phyloP scores from a whole-genome alignment of 2,329 filamentous ascomycete genomes.

The Trichoderma sp. region DNA sequence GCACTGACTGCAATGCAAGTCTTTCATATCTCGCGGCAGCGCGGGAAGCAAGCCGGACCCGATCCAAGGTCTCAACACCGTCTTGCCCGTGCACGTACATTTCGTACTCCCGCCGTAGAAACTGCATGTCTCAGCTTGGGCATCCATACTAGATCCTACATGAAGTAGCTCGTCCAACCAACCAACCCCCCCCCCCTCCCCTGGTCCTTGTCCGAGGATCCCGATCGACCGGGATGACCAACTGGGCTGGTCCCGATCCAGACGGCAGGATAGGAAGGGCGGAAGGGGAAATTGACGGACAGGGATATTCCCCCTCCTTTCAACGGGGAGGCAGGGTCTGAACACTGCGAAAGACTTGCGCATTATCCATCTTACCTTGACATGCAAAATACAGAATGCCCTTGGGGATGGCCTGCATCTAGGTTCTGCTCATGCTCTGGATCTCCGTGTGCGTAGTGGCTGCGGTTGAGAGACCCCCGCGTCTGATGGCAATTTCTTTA shows the following conservation, averaged over 20 bases:
- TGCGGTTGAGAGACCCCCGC: no score
- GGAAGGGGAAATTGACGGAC: neutral
- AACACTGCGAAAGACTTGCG: neutral
- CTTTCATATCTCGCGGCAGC: neutral
- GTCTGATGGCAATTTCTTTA: no score
- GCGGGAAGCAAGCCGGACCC: constrained; percentile 8
- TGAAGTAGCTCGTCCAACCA: no score
- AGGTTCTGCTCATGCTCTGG: no score
- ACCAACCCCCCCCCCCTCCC: neutral
- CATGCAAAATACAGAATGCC: neutral
- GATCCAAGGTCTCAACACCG: neutral
- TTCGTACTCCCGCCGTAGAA: no score
- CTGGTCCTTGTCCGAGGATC: constrained; percentile 15
- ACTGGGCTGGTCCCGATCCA: constrained; percentile 1
- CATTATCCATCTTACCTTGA: no score
- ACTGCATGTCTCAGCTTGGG: constrained; percentile 9
- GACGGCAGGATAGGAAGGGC: neutral
- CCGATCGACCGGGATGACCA: constrained; percentile 14
- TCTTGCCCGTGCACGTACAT: neutral
- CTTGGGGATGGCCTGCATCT: no score
- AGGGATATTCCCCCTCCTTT: neutral
- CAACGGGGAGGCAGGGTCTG: neutral
- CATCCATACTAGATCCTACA: neutral
- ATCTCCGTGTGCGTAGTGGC: no score
- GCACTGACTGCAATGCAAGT: neutral